Conservation (phyloP, 2,329 filamentous ascomycete species). For the Penicillium brasilianum region DNA sequence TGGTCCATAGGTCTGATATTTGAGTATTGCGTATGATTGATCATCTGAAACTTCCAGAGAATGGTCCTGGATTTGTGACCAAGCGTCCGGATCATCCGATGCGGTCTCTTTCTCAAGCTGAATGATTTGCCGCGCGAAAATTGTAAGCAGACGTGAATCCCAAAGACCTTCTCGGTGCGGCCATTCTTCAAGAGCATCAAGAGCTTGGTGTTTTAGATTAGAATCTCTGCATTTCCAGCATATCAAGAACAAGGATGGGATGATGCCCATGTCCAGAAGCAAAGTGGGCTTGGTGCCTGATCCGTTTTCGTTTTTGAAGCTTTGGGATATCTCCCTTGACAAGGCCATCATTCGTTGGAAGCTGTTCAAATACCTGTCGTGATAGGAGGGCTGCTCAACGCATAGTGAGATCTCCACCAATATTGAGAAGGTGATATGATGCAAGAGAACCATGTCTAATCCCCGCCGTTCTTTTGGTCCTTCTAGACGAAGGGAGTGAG, state of each 20-base stretch:
- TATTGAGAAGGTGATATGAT: neutral
- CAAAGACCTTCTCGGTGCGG: neutral
- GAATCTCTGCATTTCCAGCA: neutral
- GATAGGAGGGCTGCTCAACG: neutral
- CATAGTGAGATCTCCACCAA: neutral
- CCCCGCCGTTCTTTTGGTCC: neutral
- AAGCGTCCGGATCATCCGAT: neutral
- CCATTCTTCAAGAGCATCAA: neutral
- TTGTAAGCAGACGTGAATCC: neutral
- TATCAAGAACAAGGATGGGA: neutral
- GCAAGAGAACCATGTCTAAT: neutral
- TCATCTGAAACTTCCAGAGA: neutral
- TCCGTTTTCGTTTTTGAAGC: neutral
- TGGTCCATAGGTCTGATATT: neutral
- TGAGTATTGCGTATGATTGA: conserved; percentile 5
- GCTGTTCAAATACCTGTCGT: neutral
- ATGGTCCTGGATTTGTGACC: neutral
- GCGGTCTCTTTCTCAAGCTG: conserved; percentile 26
- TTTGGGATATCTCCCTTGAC: neutral
- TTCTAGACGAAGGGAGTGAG: neutral
- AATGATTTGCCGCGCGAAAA: conserved; percentile 32
- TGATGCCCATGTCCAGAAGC: neutral
- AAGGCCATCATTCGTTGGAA: neutral
- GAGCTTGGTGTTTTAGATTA: neutral
- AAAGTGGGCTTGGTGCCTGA: neutral